These are phyloP conservation scores for Aspergillus sp. DNA, from an alignment of 2,329 filamentous ascomycete genomes.

Conservation along the genomic window DNA sequence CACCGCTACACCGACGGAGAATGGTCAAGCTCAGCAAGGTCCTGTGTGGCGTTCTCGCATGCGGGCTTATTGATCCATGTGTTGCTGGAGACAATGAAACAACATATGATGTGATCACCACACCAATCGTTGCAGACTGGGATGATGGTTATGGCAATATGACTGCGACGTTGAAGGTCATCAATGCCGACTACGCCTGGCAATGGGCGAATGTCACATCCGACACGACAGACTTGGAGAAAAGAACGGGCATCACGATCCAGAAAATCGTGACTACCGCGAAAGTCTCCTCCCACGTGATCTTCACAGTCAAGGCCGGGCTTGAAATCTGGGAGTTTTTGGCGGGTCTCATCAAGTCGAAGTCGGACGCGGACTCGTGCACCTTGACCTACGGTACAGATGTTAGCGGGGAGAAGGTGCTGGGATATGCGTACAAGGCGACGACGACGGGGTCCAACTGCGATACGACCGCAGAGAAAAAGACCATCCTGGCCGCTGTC, in stretches of 20 bases:
- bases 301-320: background rate
- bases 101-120: background rate
- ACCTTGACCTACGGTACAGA: conserved; percentile 1
- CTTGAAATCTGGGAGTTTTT: background rate
- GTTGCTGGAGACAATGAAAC: background rate
- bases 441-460: conserved; percentile 2
- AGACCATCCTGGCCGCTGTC: background rate
- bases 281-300: background rate
- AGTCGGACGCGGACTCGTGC: background rate
- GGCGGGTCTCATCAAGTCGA: background rate
- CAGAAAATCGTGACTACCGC: background rate
- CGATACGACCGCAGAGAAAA: conserved; percentile 4
- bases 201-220: background rate
- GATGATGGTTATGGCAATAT: background rate
- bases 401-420: background rate
- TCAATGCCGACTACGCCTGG: conserved; percentile 1
- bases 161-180: background rate
- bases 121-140: background rate
- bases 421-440: conserved; percentile 6
- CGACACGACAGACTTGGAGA: background rate
- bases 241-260: background rate
- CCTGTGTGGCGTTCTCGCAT: conserved; percentile 3
- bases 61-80: background rate
- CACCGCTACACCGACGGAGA: background rate
- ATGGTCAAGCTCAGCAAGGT: conserved; percentile 1